A percentile compares a stretch with the other conserved stretches of the same genome.
Evolutionary conservation across 169 alveolate species (phyloP).

Genomic region (Perkinsus chesapeaki): DNA sequence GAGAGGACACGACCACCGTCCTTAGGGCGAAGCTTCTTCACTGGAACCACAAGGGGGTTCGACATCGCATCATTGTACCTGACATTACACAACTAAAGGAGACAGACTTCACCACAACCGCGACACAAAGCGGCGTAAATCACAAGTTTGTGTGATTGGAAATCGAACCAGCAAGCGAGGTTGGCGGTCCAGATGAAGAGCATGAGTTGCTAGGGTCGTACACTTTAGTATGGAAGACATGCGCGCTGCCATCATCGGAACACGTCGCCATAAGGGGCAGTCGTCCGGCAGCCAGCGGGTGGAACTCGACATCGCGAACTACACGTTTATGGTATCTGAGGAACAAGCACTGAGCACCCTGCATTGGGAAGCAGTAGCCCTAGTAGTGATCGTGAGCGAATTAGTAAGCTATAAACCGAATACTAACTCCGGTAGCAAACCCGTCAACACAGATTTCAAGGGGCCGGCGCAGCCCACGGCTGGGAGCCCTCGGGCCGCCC

Average conservation of each 20-base stretch:
- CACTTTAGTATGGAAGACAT: not conserved
- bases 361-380: too few relatives aligned
- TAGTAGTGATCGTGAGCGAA: too few relatives aligned
- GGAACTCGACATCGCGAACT: not conserved
- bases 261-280: not conserved
- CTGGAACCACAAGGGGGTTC: not conserved
- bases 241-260: not conserved
- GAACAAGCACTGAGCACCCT: not conserved
- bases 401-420: too few relatives aligned
- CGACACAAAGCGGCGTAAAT: not conserved
- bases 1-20: not conserved
- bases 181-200: too few relatives aligned
- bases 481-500: too few relatives aligned
- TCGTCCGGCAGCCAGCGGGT: not conserved
- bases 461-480: too few relatives aligned
- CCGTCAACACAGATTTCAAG: too few relatives aligned
- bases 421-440: too few relatives aligned
- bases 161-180: too few relatives aligned
- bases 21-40: not conserved
- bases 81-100: not conserved
- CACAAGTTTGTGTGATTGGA: not conserved
- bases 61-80: not conserved
- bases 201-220: not conserved
- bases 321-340: not conserved
- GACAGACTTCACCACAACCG: not conserved